These are phyloP conservation scores for Cardiosporidium cionae DNA, from an alignment of 169 alveolate species.

Conservation along the genomic window DNA sequence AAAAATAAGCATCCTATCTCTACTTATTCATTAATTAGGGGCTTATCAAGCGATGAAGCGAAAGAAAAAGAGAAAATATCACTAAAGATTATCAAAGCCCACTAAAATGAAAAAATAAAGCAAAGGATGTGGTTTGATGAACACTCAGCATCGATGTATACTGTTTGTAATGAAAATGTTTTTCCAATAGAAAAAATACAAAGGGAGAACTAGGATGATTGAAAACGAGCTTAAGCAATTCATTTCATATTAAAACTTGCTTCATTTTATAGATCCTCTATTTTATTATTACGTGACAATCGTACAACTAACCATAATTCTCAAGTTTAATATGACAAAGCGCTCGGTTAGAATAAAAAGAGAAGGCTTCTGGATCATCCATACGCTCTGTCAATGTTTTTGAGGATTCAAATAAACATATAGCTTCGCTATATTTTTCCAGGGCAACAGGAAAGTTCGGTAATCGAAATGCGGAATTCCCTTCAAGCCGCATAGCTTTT, in stretches of 20 bases:
- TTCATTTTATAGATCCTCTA: not conserved
- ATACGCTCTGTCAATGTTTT: too few relatives aligned
- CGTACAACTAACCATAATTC: constrained; percentile 67
- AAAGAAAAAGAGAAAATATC: too few relatives aligned
- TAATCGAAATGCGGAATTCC: too few relatives aligned
- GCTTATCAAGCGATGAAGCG: not conserved
- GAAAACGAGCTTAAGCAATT: not conserved
- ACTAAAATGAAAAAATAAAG: too few relatives aligned
- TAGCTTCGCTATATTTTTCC: too few relatives aligned
- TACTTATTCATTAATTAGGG: not conserved
- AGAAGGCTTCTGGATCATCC: too few relatives aligned
- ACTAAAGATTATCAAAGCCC: too few relatives aligned
- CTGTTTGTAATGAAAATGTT: not conserved
- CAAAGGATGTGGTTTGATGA: not conserved
- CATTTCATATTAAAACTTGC: not conserved
- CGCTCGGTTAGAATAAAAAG: too few relatives aligned
- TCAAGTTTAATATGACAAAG: constrained; percentile 87
- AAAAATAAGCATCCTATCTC: not conserved
- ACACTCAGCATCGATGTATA: not conserved
- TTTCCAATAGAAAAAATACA: not conserved
- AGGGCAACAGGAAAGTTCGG: too few relatives aligned
- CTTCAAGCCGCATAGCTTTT: too few relatives aligned
- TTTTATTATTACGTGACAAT: not conserved
- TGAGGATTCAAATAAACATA: too few relatives aligned
- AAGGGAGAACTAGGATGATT: not conserved